Conservation (phyloP, 2,329 filamentous ascomycete species). For the Aspergillus awamori region DNA sequence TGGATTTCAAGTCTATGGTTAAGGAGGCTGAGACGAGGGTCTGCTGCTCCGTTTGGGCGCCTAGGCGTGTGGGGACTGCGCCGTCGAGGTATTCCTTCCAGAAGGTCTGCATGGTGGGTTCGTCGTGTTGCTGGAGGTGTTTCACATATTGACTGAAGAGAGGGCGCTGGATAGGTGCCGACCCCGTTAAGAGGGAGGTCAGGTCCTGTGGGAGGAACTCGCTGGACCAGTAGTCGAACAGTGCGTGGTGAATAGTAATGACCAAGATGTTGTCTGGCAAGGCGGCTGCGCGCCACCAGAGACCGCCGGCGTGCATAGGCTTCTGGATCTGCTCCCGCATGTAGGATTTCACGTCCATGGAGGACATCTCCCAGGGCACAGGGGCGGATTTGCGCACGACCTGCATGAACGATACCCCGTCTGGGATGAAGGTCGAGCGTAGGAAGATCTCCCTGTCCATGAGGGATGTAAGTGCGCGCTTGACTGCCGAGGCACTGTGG, state of each 20-base stretch:
- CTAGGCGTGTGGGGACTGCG: neutral
- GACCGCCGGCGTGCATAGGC: neutral
- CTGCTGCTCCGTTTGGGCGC: neutral
- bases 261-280: neutral
- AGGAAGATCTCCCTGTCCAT: neutral
- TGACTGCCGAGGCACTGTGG: neutral
- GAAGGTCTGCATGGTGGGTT: neutral
- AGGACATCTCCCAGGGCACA: constrained; percentile 5
- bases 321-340: neutral
- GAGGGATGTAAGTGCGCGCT: neutral
- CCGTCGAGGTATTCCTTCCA: neutral
- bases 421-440: neutral
- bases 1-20: neutral
- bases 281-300: neutral
- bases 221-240: neutral
- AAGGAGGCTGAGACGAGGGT: neutral
- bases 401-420: neutral
- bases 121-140: neutral
- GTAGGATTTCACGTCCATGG: neutral
- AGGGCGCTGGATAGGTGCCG: neutral
- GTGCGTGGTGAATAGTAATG: constrained; percentile 1
- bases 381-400: neutral
- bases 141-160: constrained; percentile 8
- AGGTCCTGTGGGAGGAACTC: constrained; percentile 3
- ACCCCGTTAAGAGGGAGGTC: neutral